Conservation (phyloP, 1,139 yeast species). For the Pichia sp. region DNA sequence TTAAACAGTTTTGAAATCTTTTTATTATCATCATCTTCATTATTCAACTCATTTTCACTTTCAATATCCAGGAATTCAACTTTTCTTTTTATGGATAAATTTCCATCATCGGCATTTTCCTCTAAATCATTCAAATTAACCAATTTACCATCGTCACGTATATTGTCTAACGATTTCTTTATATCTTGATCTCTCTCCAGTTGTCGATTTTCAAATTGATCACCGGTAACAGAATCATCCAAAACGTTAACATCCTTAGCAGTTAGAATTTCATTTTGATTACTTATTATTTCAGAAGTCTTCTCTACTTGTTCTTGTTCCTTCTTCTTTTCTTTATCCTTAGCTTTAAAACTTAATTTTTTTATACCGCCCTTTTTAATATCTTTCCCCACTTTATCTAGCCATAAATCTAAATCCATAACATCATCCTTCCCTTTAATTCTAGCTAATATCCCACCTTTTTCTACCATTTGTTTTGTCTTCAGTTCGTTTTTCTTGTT, state of each 20-base stretch:
- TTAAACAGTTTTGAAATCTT: constrained; percentile 24
- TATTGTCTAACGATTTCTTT: constrained; percentile 27
- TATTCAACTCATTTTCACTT: constrained; percentile 31
- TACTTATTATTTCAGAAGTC: constrained; percentile 23
- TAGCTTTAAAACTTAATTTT: constrained; percentile 5
- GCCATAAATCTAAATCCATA: constrained; percentile 24
- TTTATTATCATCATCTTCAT: constrained; percentile 25
- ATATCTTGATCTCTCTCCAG: constrained; percentile 33
- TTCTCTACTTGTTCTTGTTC: neutral
- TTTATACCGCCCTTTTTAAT: constrained; percentile 4
- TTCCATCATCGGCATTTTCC: neutral
- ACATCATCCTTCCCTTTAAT: constrained; percentile 2
- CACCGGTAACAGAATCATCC: constrained; percentile 17
- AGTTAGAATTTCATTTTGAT: constrained; percentile 46
- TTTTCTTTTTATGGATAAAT: constrained; percentile 12
- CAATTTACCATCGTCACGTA: constrained; percentile 7
- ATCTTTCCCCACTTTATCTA: constrained; percentile 22
- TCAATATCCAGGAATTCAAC: constrained; percentile 28
- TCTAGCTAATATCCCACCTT: constrained; percentile 23
- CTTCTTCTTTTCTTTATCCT: neutral
- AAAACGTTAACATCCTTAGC: constrained; percentile 43
- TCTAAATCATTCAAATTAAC: constrained; percentile 4
- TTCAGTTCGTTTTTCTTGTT: constrained; percentile 22
- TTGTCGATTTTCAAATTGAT: constrained; percentile 41
- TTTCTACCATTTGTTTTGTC: constrained; percentile 12